Base-by-base conservation (phyloP, 495 filamentous ascomycete genomes). In the Trichoderma reesei region DNA sequence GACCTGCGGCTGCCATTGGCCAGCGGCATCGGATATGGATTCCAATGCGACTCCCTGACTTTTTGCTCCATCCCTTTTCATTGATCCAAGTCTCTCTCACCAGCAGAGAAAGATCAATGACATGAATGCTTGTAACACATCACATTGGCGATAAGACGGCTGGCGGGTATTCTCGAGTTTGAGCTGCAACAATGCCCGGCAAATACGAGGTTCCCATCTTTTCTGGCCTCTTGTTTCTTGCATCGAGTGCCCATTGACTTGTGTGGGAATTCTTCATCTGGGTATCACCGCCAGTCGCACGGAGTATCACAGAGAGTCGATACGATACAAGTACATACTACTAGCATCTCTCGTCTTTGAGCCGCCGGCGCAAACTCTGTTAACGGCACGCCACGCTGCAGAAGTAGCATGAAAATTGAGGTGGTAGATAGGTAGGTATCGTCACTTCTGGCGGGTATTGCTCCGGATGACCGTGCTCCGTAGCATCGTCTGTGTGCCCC, bases 261-360 rank as follows among this genome's bases (percentile, higher is more conserved):
- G n/a, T n/a, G 20, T 48, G 18, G 44, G 3, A 9, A 18, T 20
- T n/a, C n/a, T 34, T 14, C n/a, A 14, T 56, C 51, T 34, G 51
- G 46, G 51, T 56, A 56, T 36, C 26, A 56, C 51, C 51, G 51
- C 51, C 51, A 56, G 51, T 56, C 26, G 26, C 51, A 56, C 51
- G 34, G 26, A 26, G 26, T 26, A 26, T 26, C 26, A 26, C 26
- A 26, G 26, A 34, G 51, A 14, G 26, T 3, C 10, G 31, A 13
- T 31, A 34, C 34, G 20, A 34, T 8, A 33, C 26, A 26, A 26
- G 26, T 0, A 26, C 26, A 26, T 26, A 26, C 26, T 26, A 1
- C n/a, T n/a, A n/a, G n/a, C n/a, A n/a, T 1, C 38, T 39, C 38
- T 39, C 6, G 38, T 11, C 51, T 34, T 3, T 8, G 51, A 20